Base-by-base conservation (phyloP, 164 flowering plant species). In the Aristolochia fimbriata region DNA sequence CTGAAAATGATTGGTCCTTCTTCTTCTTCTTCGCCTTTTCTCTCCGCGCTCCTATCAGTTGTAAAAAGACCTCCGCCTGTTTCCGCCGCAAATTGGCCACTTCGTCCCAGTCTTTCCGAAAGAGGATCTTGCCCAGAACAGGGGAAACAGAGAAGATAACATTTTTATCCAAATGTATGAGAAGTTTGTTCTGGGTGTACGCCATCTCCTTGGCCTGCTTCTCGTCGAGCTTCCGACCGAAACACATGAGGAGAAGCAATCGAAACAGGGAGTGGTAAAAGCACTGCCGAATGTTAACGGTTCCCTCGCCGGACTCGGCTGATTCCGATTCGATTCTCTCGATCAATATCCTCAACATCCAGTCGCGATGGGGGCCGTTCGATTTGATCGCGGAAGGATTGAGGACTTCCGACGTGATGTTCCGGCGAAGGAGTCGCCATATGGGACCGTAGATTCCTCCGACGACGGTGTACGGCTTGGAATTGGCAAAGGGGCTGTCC, bases 341-440 rank as follows among this genome's bases (percentile, higher is more conserved):
- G 19, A 63, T 50, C 10, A 71, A 53, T 3, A 62, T 45, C 27
- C 48, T 51, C 16, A 77, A 30, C 23, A 65, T 82, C 77, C 74
- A 69, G 30, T 59, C 68, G 0, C 80, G 77, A n/a, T 68, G 68
- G 4, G 15, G 48, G 4, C 70, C 20, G 47, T 43, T 77, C 12
- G 67, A 54, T 53, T 67, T 72, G 48, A 75, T 25, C 4, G 71
- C 67, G 12, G 78, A 62, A 16, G 83, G 76, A 30, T 71, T 70
- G 51, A 81, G 63, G 25, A 74, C 64, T 51, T 79, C 68, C 5
- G 72, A 27, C 7, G 70, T 51, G 57, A 79, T 68, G 47, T 78
- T 78, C 3, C 80, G 77, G 25, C 81, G 76, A 15, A 80, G 68
- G 30, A 63, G 51, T 2, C 81, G 78, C 84, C 84, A 80, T 2